These are phyloP conservation scores for Podaxis pistillaris DNA, from an alignment of 768 basidiomycete genomes.

Conservation along the genomic window DNA sequence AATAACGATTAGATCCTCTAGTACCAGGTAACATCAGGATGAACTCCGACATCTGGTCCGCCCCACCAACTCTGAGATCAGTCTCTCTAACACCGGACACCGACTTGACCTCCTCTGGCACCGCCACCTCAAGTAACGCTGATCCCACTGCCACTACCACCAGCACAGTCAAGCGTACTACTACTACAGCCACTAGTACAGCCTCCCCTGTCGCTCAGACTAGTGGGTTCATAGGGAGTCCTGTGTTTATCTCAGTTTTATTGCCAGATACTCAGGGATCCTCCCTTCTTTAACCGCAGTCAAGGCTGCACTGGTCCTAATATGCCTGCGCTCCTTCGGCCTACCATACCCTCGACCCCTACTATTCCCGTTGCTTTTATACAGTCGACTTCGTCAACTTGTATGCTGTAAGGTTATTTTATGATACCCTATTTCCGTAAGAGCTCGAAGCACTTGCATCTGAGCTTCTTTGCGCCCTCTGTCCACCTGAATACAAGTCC, in stretches of 20 bases:
- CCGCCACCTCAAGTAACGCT: not conserved
- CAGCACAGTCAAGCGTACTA: not conserved
- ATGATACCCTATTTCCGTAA: not conserved
- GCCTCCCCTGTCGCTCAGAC: not conserved
- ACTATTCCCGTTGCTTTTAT: constrained; percentile 13
- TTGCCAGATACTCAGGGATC: not conserved
- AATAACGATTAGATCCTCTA: not conserved
- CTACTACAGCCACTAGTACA: not conserved
- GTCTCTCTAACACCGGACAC: constrained; percentile 23
- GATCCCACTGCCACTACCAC: not conserved
- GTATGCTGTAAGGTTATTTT: not conserved
- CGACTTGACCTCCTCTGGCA: not conserved
- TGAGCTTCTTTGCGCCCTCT: not conserved
- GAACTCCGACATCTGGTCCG: not conserved
- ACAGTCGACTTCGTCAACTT: not conserved
- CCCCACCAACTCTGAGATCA: constrained; percentile 18
- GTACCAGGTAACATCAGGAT: too few relatives aligned
- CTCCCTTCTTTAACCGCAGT: constrained; percentile 6
- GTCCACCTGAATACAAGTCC: not conserved
- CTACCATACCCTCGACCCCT: constrained; percentile 7
- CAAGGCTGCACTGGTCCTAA: constrained; percentile 12
- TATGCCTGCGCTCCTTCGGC: constrained; percentile 12
- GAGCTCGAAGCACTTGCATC: not conserved
- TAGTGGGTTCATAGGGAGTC: not conserved
- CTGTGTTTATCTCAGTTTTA: not conserved